phyloP scores from a whole-genome alignment of 2,329 filamentous ascomycete species.

The Acrodontium crateriforme region DNA sequence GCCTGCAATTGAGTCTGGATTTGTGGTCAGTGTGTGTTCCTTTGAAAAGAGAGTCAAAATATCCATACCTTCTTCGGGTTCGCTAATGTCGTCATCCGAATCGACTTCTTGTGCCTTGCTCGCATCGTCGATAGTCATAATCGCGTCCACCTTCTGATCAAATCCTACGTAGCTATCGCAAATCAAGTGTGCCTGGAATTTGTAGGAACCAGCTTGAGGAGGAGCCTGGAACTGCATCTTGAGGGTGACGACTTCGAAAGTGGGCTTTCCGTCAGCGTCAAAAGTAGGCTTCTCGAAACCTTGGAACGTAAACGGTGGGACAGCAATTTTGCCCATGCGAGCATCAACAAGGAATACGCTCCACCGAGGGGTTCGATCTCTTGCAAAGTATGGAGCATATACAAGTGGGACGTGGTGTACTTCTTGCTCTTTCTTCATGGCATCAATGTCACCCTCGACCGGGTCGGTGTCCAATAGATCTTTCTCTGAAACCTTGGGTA shows the following conservation, averaged over 20 bases:
- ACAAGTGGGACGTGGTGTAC: conserved; percentile 70
- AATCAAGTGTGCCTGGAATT: conserved; percentile 83
- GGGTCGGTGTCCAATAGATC: conserved; percentile 88
- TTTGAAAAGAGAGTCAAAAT: not conserved
- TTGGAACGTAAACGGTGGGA: conserved; percentile 90
- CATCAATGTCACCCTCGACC: conserved; percentile 81
- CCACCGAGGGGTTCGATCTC: conserved; percentile 83
- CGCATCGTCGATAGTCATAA: conserved; percentile 75
- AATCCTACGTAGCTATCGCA: conserved; percentile 94
- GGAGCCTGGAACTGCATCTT: conserved; percentile 96
- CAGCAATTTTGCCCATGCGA: conserved; percentile 90
- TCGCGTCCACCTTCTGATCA: conserved; percentile 83
- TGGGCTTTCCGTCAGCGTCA: conserved; percentile 49
- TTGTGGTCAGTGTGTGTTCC: conserved; percentile 6
- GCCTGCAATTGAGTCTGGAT: conserved; percentile 23
- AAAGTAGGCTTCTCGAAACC: conserved; percentile 85
- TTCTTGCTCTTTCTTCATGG: conserved; percentile 52
- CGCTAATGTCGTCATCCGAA: conserved; percentile 80
- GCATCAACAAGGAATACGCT: conserved; percentile 88
- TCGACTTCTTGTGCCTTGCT: conserved; percentile 64
- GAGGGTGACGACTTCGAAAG: conserved; percentile 87
- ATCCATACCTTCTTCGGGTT: conserved; percentile 82
- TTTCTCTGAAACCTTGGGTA: conserved; percentile 60
- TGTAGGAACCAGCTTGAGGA: conserved; percentile 81
- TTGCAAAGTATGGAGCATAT: conserved; percentile 78